Evolutionary conservation across 2,329 filamentous ascomycete species (phyloP).

Genomic region (Dactylellina drechsleri): DNA sequence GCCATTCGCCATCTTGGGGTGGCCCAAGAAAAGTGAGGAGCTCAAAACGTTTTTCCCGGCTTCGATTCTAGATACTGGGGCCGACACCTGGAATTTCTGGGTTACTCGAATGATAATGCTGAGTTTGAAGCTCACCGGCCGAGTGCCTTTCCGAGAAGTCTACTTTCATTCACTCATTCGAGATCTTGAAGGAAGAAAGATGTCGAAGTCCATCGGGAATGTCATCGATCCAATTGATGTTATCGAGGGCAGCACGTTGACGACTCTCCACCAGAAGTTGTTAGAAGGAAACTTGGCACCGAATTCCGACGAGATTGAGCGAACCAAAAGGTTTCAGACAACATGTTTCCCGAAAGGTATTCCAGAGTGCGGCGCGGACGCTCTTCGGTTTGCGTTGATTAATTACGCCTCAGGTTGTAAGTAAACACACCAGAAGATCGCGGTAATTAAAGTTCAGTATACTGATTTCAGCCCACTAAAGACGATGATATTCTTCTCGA

Average conservation of each 20-base stretch:
- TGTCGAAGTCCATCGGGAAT: conserved; percentile 58
- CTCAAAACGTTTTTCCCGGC: conserved; percentile 56
- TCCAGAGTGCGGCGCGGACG: conserved; percentile 56
- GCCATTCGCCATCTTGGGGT: conserved; percentile 57
- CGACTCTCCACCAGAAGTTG: conserved; percentile 32
- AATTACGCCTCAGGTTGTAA: conserved; percentile 11
- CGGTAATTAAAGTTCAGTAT: neutral
- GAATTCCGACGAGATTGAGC: conserved; percentile 4
- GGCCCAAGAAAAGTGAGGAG: conserved; percentile 45
- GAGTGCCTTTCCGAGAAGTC: conserved; percentile 57
- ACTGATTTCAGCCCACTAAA: neutral
- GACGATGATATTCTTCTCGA: conserved; percentile 25
- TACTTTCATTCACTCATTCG: conserved; percentile 57
- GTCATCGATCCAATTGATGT: conserved; percentile 57
- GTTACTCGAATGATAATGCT: conserved; percentile 58
- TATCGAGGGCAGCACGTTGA: conserved; percentile 54
- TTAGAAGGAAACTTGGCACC: conserved; percentile 8
- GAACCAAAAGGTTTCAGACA: conserved; percentile 16
- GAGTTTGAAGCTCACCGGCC: conserved; percentile 56
- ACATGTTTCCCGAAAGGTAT: conserved; percentile 55
- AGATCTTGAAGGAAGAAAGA: conserved; percentile 56
- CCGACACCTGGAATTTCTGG: conserved; percentile 58
- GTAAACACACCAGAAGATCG: neutral
- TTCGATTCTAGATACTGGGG: conserved; percentile 57
- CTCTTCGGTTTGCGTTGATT: conserved; percentile 57